These are phyloP conservation scores for Kalmanozyma brasiliensis DNA, from an alignment of 1,284 basidiomycete genomes.

Conservation along the genomic window DNA sequence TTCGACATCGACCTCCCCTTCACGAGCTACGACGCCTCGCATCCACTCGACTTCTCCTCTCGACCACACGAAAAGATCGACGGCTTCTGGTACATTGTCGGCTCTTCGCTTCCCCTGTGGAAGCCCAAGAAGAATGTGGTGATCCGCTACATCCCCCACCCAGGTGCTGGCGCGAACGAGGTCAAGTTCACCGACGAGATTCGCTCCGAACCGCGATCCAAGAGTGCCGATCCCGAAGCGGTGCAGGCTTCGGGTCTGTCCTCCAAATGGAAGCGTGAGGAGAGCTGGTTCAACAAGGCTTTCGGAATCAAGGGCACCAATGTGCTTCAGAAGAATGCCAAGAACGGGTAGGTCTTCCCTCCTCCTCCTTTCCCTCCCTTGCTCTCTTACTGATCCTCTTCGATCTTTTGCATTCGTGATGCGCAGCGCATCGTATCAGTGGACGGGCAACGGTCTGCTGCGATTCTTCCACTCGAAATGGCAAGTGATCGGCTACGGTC, in stretches of 20 bases:
- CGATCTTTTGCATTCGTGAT: background rate
- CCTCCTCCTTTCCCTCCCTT: background rate
- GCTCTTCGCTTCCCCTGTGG: slow-evolving; percentile 39
- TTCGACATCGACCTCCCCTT: slow-evolving; percentile 49
- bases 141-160: slow-evolving; percentile 39
- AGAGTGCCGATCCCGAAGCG: slow-evolving; percentile 7
- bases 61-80: slow-evolving; percentile 22
- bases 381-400: background rate
- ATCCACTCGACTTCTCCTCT: slow-evolving; percentile 37
- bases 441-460: slow-evolving; percentile 47
- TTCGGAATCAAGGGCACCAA: slow-evolving; percentile 51
- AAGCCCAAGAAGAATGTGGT: slow-evolving; percentile 48
- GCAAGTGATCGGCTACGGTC: slow-evolving; percentile 50
- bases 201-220: slow-evolving; percentile 37
- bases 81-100: slow-evolving; percentile 46
- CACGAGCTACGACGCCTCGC: slow-evolving; percentile 26
- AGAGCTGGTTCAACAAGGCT: slow-evolving; percentile 36
- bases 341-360: slow-evolving; percentile 46
- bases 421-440: slow-evolving; percentile 45
- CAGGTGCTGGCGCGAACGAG: slow-evolving; percentile 5
- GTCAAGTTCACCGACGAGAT: slow-evolving; percentile 50
- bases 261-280: slow-evolving; percentile 36
- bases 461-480: slow-evolving; percentile 48
- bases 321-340: slow-evolving; percentile 35
- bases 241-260: slow-evolving; percentile 13